Evolutionary conservation across 768 basidiomycete genomes (phyloP).

Genomic region (Crepidotus variabilis): DNA sequence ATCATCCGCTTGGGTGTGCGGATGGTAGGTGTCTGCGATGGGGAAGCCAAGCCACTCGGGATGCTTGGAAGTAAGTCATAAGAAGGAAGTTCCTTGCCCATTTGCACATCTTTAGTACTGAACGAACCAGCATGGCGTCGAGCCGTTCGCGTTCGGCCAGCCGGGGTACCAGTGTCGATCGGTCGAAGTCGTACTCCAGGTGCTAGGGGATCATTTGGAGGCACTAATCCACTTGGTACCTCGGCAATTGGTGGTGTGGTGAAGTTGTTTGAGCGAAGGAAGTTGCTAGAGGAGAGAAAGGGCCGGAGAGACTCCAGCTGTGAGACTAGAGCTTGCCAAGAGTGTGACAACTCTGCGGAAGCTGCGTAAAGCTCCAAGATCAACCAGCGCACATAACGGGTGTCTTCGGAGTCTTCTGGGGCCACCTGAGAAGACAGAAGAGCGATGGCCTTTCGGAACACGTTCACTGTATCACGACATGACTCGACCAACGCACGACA

Average conservation of each 20-base stretch:
- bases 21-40: slow-evolving; percentile 34
- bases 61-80: slow-evolving; percentile 42
- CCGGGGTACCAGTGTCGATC: slow-evolving; percentile 18
- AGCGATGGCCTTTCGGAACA: slow-evolving; percentile 85
- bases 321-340: slow-evolving; percentile 78
- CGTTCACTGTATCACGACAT: slow-evolving; percentile 78
- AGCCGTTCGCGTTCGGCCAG: slow-evolving; percentile 47
- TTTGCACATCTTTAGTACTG: slow-evolving; percentile 87
- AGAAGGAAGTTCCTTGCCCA: slow-evolving; percentile 77
- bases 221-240: neutral
- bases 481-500: slow-evolving; percentile 79
- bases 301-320: slow-evolving; percentile 69
- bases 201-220: slow-evolving; percentile 8
- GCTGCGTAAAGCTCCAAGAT: slow-evolving; percentile 86
- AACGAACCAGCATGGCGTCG: slow-evolving; percentile 94
- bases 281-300: slow-evolving; percentile 39
- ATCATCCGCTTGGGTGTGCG: slow-evolving; percentile 50
- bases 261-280: slow-evolving; percentile 15
- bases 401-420: slow-evolving; percentile 70
- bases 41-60: slow-evolving; percentile 33
- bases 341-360: slow-evolving; percentile 78
- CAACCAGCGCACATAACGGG: slow-evolving; percentile 85
- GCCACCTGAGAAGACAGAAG: slow-evolving; percentile 80
- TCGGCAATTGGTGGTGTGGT: slow-evolving; percentile 8
- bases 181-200: slow-evolving; percentile 27